These are phyloP conservation scores for Simmondsia chinensis DNA, from an alignment of 148 eudicot genomes.

Conservation along the genomic window DNA sequence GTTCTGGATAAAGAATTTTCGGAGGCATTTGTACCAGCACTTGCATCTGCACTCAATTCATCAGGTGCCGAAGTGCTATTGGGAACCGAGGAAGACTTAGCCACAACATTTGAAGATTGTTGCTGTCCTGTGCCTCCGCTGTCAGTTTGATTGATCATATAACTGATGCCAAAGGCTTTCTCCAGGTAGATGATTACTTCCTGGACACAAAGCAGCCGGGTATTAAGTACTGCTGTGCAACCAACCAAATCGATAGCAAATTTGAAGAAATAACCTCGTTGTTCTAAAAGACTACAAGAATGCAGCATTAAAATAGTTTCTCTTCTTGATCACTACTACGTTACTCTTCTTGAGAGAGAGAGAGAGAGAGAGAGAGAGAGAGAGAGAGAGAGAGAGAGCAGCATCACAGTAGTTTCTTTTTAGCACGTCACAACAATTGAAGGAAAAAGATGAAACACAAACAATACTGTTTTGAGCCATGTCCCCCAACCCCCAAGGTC, in stretches of 20 bases:
- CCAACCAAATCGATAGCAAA: constrained; percentile 5
- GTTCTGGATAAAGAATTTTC: constrained; percentile 70
- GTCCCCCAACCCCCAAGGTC: too few species aligned
- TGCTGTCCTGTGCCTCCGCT: constrained; percentile 49
- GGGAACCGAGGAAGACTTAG: constrained; percentile 54
- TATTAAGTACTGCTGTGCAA: background rate
- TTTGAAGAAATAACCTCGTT: too few species aligned
- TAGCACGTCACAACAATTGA: too few species aligned
- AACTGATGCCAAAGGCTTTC: constrained; percentile 49
- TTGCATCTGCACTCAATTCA: constrained; percentile 39
- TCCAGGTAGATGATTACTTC: constrained; percentile 75
- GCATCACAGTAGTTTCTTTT: too few species aligned
- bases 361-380: too few species aligned
- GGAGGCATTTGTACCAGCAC: constrained; percentile 23
- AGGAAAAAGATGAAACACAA: too few species aligned
- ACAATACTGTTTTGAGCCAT: too few species aligned
- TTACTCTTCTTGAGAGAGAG: too few species aligned
- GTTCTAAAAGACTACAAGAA: too few species aligned
- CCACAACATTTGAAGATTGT: constrained; percentile 30
- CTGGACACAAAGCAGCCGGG: constrained; percentile 21
- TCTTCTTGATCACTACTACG: too few species aligned
- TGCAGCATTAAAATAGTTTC: too few species aligned
- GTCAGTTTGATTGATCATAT: constrained; percentile 50
- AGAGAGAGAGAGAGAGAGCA: too few species aligned
- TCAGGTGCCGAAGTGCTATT: constrained; percentile 42